A percentile compares a stretch with the other conserved stretches of the same genome.
Evolutionary conservation across 257 asterid genomes (phyloP).

Genomic region (Cinchona pubescens): DNA sequence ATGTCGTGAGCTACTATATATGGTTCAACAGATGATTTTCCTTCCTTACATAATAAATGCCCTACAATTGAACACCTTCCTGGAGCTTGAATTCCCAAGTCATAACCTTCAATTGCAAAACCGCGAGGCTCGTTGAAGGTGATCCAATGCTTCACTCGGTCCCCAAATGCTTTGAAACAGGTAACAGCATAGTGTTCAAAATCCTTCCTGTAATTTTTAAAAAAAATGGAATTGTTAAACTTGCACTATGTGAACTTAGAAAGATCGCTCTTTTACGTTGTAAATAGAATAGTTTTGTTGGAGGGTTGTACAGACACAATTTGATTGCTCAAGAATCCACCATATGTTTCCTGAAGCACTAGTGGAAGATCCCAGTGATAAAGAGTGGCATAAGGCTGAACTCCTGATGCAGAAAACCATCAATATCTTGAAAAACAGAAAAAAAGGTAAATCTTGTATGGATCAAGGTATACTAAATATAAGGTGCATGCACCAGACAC

Average conservation of each 20-base stretch:
- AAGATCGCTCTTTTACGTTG: neutral
- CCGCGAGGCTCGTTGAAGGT: slow-evolving; percentile 95
- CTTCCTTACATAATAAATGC: slow-evolving; percentile 59
- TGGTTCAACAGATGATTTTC: slow-evolving; percentile 73
- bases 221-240: slow-evolving; percentile 1
- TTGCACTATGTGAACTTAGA: neutral
- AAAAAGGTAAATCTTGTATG: too few species aligned
- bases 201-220: slow-evolving; percentile 60
- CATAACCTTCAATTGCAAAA: slow-evolving; percentile 71
- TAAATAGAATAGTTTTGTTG: neutral
- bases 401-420: slow-evolving; percentile 41
- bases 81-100: slow-evolving; percentile 78
- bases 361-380: slow-evolving; percentile 96
- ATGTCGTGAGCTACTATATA: slow-evolving; percentile 70
- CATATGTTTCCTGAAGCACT: slow-evolving; percentile 61
- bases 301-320: slow-evolving; percentile 46
- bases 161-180: slow-evolving; percentile 75
- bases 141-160: slow-evolving; percentile 78
- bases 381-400: slow-evolving; percentile 67
- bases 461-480: too few species aligned
- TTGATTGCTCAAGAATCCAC: slow-evolving; percentile 55
- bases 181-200: slow-evolving; percentile 62
- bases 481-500: too few species aligned
- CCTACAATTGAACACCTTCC: slow-evolving; percentile 83
- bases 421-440: neutral